Conservation (phyloP, 306 rosid species). For the Carpinus viminea region DNA sequence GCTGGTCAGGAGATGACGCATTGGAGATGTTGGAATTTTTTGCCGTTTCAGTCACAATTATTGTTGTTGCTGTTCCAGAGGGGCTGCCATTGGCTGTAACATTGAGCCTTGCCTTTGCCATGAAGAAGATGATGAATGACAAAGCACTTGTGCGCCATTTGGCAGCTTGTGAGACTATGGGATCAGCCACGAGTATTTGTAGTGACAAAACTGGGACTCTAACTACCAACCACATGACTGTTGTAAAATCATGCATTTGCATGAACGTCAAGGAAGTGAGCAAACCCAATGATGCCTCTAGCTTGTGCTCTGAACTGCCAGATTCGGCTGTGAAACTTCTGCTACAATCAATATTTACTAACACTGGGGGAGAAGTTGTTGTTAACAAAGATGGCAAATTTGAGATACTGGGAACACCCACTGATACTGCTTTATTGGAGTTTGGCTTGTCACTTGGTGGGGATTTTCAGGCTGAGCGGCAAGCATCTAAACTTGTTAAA, state of each 20-base stretch:
- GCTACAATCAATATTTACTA: slow-evolving; percentile 75
- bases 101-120: slow-evolving; percentile 96
- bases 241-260: slow-evolving; percentile 90
- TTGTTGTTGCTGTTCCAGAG: slow-evolving; percentile 97
- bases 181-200: slow-evolving; percentile 92
- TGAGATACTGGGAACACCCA: slow-evolving; percentile 86
- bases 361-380: slow-evolving; percentile 94
- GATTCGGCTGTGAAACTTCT: slow-evolving; percentile 54
- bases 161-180: slow-evolving; percentile 99
- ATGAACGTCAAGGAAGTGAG: slow-evolving; percentile 62
- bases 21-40: slow-evolving; percentile 74
- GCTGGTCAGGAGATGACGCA: slow-evolving; percentile 87
- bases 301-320: slow-evolving; percentile 66
- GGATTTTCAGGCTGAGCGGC: slow-evolving; percentile 66
- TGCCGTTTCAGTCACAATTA: slow-evolving; percentile 90
- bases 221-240: slow-evolving; percentile 93
- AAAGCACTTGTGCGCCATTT: slow-evolving; percentile 93
- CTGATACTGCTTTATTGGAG: slow-evolving; percentile 82
- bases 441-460: slow-evolving; percentile 87
- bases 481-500: slow-evolving; percentile 63
- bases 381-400: slow-evolving; percentile 65
- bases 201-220: slow-evolving; percentile 97
- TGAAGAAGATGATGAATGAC: slow-evolving; percentile 99
- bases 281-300: slow-evolving; percentile 36
- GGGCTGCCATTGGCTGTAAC: slow-evolving; percentile 95